Evolutionary conservation across 2,329 filamentous ascomycete genomes (phyloP), one percentile per base, ranked within the genome.

Genomic region (Neonectria neomacrospora): DNA sequence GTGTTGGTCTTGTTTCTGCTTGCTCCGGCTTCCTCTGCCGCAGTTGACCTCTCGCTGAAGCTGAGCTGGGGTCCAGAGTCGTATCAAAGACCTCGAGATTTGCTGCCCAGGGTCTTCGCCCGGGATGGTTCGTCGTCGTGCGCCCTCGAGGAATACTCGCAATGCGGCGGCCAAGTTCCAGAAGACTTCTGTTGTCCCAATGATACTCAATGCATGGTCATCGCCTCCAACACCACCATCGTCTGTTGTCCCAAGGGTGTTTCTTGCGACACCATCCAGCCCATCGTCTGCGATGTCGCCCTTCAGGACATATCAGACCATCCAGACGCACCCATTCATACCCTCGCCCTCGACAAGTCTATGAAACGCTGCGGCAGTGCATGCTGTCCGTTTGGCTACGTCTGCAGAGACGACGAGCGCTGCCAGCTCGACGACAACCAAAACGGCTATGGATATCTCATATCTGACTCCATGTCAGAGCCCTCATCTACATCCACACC

Each of bases 341-440:
- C 71, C 11, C 61, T 66, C 18, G 71, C 65, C 12, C 62, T 71
- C 32, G 51, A 67, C 39, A 56, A 52, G 42, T 44, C 64, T 16
- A 63, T 73, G 28, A 61, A 67, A 50, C 64, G 54, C 3, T 73
- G 71, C 14, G 70, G 71, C 4, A 60, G 54, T 18, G 55, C 41
- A 11, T 73, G 71, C 52, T 73, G 71, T 11, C 71, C 71, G 10
- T 73, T 73, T 54, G 71, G 71, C 9, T 73, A 73, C 28, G 63
- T 67, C 22, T 73, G 71, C 56, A 63, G 61, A 12, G 63, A 54
- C 14, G 48, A 63, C 16, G 57, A 54, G n/a, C 45, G 62, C 18
- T 73, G 71, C 7, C 65, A 68, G 10, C 67, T 66, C 14, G 68
- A 71, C 53, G 42, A 63, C 47, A 62, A 72, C 26, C 71, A 73